A percentile compares a stretch with the other conserved stretches of the same genome.
These are phyloP conservation scores for Cerrena zonata DNA, from an alignment of 1,284 basidiomycete genomes.

Conservation along the genomic window DNA sequence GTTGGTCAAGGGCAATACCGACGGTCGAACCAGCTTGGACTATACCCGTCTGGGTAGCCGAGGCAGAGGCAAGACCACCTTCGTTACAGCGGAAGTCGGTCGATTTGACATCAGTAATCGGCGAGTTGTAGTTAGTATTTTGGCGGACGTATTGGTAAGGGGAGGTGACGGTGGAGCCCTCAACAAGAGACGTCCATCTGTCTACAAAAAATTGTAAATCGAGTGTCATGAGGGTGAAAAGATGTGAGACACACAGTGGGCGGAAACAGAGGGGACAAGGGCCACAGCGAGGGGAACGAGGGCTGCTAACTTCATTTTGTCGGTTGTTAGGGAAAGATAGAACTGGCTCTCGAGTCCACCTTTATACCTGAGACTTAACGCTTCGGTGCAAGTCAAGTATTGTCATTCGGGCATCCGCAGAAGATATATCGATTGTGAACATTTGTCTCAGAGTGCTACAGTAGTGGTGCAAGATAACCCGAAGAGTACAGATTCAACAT, in stretches of 20 bases:
- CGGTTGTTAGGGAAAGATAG: background rate
- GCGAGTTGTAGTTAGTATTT: slow-evolving; percentile 13
- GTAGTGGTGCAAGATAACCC: background rate
- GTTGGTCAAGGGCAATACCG: slow-evolving; percentile 21
- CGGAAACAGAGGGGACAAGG: slow-evolving; percentile 3
- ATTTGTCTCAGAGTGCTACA: background rate
- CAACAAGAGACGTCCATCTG: slow-evolving; percentile 8
- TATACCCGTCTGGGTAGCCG: slow-evolving; percentile 24
- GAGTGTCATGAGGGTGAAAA: background rate
- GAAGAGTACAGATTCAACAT: no score
- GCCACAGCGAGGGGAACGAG: slow-evolving; percentile 4
- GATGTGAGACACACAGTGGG: slow-evolving; percentile 4
- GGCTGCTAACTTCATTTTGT: slow-evolving; percentile 1
- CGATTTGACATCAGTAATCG: slow-evolving; percentile 17
- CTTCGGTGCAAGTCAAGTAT: background rate
- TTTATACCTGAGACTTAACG: background rate
- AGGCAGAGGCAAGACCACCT: slow-evolving; percentile 21
- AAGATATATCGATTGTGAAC: background rate
- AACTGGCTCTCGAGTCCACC: background rate
- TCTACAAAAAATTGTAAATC: background rate
- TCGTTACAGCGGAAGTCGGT: slow-evolving; percentile 39
- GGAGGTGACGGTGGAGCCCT: slow-evolving; percentile 7
- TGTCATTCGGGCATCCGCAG: background rate
- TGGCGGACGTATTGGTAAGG: slow-evolving; percentile 9
- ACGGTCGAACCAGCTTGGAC: slow-evolving; percentile 28